A percentile compares a stretch with the other conserved stretches of the same genome.
These are phyloP conservation scores for Chaetoscypha palmicola DNA, from an alignment of 2,329 filamentous ascomycete species.

Conservation along the genomic window DNA sequence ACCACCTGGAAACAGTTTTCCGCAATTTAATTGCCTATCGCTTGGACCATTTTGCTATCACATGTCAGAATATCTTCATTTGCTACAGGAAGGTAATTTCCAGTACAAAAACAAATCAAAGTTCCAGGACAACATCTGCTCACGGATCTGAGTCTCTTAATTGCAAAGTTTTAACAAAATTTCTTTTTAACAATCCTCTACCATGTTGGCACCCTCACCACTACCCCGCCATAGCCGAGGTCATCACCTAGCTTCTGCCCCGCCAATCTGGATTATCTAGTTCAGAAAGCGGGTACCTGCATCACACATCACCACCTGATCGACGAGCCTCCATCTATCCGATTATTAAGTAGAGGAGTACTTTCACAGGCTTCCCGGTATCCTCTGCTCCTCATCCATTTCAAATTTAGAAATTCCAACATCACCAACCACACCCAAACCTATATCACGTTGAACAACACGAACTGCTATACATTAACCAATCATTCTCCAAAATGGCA, in stretches of 20 bases:
- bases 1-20: too few relatives aligned
- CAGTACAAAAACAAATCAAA: too few relatives aligned
- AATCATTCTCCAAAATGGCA: slow-evolving; percentile 35
- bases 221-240: not conserved
- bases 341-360: not conserved
- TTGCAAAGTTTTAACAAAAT: too few relatives aligned
- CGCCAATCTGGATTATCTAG: not conserved
- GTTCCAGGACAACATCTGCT: too few relatives aligned
- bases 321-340: not conserved
- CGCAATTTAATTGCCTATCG: too few relatives aligned
- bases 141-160: too few relatives aligned
- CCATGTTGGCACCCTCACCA: too few relatives aligned
- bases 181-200: too few relatives aligned
- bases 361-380: not conserved
- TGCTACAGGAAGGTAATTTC: too few relatives aligned
- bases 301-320: not conserved
- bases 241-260: not conserved
- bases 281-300: not conserved
- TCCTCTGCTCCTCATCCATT: not conserved
- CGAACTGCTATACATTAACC: not conserved
- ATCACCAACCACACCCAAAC: not conserved
- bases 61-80: too few relatives aligned
- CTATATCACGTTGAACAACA: not conserved
- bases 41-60: too few relatives aligned
- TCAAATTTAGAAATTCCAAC: not conserved